Conservation (phyloP, 129 eudicot species). For the Tagetes patula region DNA sequence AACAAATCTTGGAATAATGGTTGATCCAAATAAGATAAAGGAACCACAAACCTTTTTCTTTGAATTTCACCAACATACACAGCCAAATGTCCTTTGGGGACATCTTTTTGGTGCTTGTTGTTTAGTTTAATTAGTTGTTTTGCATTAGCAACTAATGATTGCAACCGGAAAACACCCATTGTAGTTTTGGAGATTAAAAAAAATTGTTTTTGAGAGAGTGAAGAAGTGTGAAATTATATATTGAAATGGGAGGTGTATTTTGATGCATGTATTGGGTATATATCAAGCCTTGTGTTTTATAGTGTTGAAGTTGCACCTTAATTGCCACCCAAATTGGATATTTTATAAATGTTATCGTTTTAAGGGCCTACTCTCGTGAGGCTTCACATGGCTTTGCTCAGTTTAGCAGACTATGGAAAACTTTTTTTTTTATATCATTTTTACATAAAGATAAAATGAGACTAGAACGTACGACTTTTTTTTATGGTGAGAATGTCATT, state of each 20-base stretch:
- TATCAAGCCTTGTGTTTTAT: neutral
- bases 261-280: neutral
- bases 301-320: neutral
- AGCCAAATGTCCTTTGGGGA: conserved; percentile 52
- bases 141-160: conserved; percentile 27
- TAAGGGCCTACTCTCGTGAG: conserved; percentile 33
- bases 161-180: conserved; percentile 34
- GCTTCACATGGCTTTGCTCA: conserved; percentile 33
- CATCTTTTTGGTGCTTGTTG: conserved; percentile 27
- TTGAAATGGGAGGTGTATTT: neutral
- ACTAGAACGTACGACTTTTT: no score
- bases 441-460: neutral
- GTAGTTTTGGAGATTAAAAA: neutral
- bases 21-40: conserved; percentile 40
- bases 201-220: conserved; percentile 11
- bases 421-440: conserved; percentile 7
- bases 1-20: conserved; percentile 45
- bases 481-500: no score
- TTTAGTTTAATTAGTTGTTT: conserved; percentile 29
- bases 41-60: conserved; percentile 43
- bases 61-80: conserved; percentile 53
- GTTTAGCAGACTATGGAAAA: conserved; percentile 2
- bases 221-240: neutral
- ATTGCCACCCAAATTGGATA: neutral
- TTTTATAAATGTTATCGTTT: neutral